Evolutionary conservation across 345 rosid genomes (phyloP).

Genomic region (Salix suchowensis): DNA sequence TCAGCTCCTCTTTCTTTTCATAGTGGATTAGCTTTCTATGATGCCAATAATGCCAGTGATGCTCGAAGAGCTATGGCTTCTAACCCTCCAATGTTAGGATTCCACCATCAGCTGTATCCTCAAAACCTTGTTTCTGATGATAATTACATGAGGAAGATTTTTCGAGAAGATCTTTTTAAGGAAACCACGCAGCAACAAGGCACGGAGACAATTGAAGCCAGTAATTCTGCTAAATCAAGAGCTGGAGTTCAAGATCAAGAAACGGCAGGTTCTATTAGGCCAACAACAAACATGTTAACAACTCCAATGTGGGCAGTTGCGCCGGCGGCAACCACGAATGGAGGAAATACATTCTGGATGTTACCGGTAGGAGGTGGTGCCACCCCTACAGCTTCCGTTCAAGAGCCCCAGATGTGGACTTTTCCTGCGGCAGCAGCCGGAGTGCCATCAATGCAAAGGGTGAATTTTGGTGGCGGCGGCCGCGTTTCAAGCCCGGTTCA

Average conservation of each 20-base stretch:
- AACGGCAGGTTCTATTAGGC: slow-evolving; percentile 27
- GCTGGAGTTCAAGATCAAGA: slow-evolving; percentile 40
- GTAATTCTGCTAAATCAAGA: slow-evolving; percentile 21
- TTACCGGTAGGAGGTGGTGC: slow-evolving; percentile 49
- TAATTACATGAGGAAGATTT: slow-evolving; percentile 39
- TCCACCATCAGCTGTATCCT: slow-evolving; percentile 58
- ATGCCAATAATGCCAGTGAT: slow-evolving; percentile 13
- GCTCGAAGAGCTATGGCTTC: slow-evolving; percentile 28
- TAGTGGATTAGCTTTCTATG: slow-evolving; percentile 45
- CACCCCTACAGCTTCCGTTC: slow-evolving; percentile 10
- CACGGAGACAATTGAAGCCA: slow-evolving; percentile 12
- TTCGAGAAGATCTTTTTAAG: slow-evolving; percentile 66
- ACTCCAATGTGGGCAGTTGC: slow-evolving; percentile 74
- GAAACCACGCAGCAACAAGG: slow-evolving; percentile 27
- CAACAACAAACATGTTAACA: slow-evolving; percentile 33
- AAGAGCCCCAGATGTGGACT: slow-evolving; percentile 64
- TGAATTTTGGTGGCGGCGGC: slow-evolving; percentile 44
- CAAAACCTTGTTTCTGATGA: slow-evolving; percentile 27
- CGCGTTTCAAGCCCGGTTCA: slow-evolving; percentile 48
- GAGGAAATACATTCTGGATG: slow-evolving; percentile 81
- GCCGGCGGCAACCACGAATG: slow-evolving; percentile 44
- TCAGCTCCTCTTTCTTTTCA: slow-evolving; percentile 57
- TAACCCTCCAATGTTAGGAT: slow-evolving; percentile 41
- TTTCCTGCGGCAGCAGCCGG: slow-evolving; percentile 35
- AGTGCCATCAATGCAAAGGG: slow-evolving; percentile 15